phyloP scores from a whole-genome alignment of 345 rosid species.

The Populus tremula region DNA sequence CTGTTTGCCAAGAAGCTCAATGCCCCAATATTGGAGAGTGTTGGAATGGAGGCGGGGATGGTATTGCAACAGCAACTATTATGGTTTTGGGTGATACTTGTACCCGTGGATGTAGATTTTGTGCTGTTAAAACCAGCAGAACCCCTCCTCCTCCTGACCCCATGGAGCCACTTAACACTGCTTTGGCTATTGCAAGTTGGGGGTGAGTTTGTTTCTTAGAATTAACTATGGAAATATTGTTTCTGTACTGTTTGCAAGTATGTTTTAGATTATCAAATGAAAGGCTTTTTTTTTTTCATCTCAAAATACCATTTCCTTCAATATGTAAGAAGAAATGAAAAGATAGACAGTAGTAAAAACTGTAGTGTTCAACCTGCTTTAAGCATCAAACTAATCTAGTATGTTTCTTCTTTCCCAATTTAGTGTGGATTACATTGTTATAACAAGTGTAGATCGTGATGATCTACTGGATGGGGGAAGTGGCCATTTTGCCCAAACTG shows the following conservation, averaged over 20 bases:
- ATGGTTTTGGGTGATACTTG: conserved; percentile 98
- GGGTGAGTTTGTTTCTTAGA: conserved; percentile 49
- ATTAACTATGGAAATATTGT: neutral
- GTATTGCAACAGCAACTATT: conserved; percentile 90
- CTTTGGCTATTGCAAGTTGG: conserved; percentile 85
- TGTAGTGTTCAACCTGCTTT: neutral
- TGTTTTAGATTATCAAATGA: neutral
- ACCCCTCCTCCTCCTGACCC: conserved; percentile 94
- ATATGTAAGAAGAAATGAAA: neutral
- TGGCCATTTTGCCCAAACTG: conserved; percentile 95
- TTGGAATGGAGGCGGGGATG: conserved; percentile 99
- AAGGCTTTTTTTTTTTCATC: neutral
- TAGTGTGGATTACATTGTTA: conserved; percentile 95
- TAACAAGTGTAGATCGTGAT: conserved; percentile 97
- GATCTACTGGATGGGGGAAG: conserved; percentile 99
- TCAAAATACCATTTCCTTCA: neutral
- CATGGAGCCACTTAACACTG: conserved; percentile 88
- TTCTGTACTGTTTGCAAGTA: neutral
- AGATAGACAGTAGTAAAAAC: neutral
- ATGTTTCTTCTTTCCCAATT: neutral
- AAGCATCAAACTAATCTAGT: neutral
- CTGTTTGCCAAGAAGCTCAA: conserved; percentile 97
- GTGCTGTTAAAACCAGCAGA: conserved; percentile 96
- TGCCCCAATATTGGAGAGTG: conserved; percentile 99
- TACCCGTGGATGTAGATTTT: conserved; percentile 98